phyloP scores from a whole-genome alignment of 208 protist genomes.

The Leishmania aethiopica region DNA sequence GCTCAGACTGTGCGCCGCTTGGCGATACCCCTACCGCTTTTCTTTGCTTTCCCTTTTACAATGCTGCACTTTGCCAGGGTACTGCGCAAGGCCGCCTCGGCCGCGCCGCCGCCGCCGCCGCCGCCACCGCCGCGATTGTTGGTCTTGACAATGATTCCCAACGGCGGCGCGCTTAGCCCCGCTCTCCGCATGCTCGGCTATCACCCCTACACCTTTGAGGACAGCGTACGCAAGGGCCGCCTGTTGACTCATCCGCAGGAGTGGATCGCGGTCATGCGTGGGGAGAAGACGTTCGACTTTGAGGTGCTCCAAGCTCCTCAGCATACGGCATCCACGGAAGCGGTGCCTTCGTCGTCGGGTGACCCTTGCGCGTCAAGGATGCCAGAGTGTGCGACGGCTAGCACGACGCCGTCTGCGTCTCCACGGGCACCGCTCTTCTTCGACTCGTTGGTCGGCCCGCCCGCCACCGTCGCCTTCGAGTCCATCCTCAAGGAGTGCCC shows the following conservation, averaged over 20 bases:
- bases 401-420: background rate
- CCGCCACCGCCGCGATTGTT: conserved; percentile 37
- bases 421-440: conserved; percentile 24
- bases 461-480: conserved; percentile 82
- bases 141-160: conserved; percentile 80
- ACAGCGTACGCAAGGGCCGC: conserved; percentile 63
- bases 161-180: conserved; percentile 66
- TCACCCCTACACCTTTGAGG: conserved; percentile 75
- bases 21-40: background rate
- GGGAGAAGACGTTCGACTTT: conserved; percentile 69
- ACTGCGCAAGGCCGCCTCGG: conserved; percentile 3
- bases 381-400: background rate
- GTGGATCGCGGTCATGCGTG: conserved; percentile 71
- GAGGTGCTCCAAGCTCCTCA: conserved; percentile 36
- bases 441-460: conserved; percentile 80
- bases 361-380: background rate
- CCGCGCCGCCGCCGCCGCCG: background rate
- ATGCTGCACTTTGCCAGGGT: conserved; percentile 15
- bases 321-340: background rate
- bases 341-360: background rate
- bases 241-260: conserved; percentile 78
- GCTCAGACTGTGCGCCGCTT: background rate
- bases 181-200: conserved; percentile 74
- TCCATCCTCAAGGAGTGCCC: conserved; percentile 72
- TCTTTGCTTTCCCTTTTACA: background rate